A percentile compares a stretch with the other conserved stretches of the same genome.
Conservation (phyloP, 148 eudicot species). For the Gaultheria prostrata region DNA sequence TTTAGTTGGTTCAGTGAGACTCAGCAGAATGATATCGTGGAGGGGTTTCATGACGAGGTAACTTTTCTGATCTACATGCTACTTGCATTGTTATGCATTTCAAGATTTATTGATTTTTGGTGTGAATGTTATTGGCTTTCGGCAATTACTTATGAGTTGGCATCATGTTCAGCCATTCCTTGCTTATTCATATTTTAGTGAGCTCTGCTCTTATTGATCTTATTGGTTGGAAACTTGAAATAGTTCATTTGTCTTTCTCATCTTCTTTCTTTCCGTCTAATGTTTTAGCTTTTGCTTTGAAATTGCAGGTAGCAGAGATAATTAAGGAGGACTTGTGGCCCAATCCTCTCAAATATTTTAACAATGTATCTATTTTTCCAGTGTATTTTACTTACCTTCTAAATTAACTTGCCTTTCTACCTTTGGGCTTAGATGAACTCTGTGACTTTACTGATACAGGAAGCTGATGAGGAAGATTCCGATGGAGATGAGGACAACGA, state of each 20-base stretch:
- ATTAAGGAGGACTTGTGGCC: constrained; percentile 96
- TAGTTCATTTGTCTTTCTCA: background rate
- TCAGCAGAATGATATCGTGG: constrained; percentile 52
- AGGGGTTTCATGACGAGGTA: constrained; percentile 76
- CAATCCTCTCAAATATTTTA: constrained; percentile 44
- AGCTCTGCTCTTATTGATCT: background rate
- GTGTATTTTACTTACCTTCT: background rate
- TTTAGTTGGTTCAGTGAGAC: constrained; percentile 72
- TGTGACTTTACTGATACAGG: constrained; percentile 38
- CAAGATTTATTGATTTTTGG: background rate
- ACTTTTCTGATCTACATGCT: background rate
- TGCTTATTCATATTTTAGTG: background rate
- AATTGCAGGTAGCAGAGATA: constrained; percentile 81
- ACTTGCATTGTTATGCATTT: background rate
- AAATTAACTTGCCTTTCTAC: background rate
- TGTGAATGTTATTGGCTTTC: background rate
- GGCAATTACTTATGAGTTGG: background rate
- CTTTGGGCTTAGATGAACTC: background rate
- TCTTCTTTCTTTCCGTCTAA: background rate
- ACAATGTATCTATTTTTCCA: constrained; percentile 33
- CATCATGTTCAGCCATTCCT: background rate
- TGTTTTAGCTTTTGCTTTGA: background rate
- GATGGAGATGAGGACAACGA: constrained; percentile 55
- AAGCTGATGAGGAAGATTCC: constrained; percentile 74
- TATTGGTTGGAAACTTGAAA: background rate